A percentile compares a stretch with the other conserved stretches of the same genome.
These are phyloP conservation scores for Monilinia fructicola DNA, from an alignment of 2,329 filamentous ascomycete species.

Conservation along the genomic window DNA sequence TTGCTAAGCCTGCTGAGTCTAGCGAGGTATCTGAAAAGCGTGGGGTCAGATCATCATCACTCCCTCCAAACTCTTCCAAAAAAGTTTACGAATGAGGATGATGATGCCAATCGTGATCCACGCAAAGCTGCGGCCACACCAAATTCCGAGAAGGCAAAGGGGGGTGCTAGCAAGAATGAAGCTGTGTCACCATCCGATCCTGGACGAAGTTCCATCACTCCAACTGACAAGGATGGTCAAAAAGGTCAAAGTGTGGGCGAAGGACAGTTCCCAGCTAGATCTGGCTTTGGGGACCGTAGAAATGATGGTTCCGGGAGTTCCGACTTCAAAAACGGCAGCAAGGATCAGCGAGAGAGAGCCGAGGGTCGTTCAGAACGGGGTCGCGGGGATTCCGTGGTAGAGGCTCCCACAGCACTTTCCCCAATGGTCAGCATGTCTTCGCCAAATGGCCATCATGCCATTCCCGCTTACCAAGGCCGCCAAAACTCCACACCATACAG, in stretches of 20 bases:
- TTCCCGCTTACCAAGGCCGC: constrained; percentile 35
- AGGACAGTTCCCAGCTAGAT: constrained; percentile 31
- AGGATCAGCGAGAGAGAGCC: constrained; percentile 41
- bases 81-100: constrained; percentile 32
- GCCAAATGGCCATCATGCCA: constrained; percentile 44
- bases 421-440: constrained; percentile 42
- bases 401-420: constrained; percentile 42
- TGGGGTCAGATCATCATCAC: constrained; percentile 34
- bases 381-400: constrained; percentile 50
- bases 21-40: constrained; percentile 32
- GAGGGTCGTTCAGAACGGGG: constrained; percentile 44
- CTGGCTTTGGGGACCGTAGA: constrained; percentile 35
- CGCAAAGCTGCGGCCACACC: constrained; percentile 34
- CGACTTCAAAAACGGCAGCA: constrained; percentile 33
- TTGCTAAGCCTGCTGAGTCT: constrained; percentile 24
- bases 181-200: constrained; percentile 33
- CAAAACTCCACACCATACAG: constrained; percentile 40
- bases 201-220: constrained; percentile 40
- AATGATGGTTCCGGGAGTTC: constrained; percentile 35
- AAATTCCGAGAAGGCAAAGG: constrained; percentile 34
- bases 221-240: constrained; percentile 36
- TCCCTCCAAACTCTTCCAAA: constrained; percentile 38
- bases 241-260: constrained; percentile 32
- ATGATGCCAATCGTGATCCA: constrained; percentile 30
- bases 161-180: constrained; percentile 33